Percentiles rank a stretch among this genome's conserved stretches.
Evolutionary conservation across 768 basidiomycete species (phyloP).

Genomic region (Tulasnella sp.): DNA sequence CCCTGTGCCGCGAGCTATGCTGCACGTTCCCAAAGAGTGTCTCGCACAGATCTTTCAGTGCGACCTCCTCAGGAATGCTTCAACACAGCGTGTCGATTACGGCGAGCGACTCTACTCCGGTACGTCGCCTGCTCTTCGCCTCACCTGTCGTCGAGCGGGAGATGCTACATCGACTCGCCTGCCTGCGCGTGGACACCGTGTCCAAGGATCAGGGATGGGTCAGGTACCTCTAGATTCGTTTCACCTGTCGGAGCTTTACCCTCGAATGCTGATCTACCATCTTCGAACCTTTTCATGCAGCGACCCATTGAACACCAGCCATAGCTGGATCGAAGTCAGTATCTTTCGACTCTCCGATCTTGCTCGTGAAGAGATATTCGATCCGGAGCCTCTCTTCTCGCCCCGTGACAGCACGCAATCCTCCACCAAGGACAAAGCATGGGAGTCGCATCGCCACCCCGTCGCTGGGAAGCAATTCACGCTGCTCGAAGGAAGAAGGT

Average conservation of each 20-base stretch:
- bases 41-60: neutral
- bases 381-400: neutral
- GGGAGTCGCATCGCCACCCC: neutral
- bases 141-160: neutral
- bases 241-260: neutral
- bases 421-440: too few relatives aligned
- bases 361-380: neutral
- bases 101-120: neutral
- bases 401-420: too few relatives aligned
- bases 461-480: neutral
- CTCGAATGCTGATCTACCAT: neutral
- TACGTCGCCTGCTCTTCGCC: neutral
- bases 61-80: neutral
- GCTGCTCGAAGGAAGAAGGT: neutral
- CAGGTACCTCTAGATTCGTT: too few relatives aligned
- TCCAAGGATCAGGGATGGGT: conserved; percentile 9
- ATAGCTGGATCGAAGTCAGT: conserved; percentile 1
- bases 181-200: neutral
- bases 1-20: neutral
- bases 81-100: neutral
- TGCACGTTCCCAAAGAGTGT: neutral
- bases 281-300: neutral
- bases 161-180: neutral
- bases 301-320: neutral
- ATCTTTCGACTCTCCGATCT: neutral